Conservation (phyloP, 352 stramenopile genomes). For the Discostella stelligera region DNA sequence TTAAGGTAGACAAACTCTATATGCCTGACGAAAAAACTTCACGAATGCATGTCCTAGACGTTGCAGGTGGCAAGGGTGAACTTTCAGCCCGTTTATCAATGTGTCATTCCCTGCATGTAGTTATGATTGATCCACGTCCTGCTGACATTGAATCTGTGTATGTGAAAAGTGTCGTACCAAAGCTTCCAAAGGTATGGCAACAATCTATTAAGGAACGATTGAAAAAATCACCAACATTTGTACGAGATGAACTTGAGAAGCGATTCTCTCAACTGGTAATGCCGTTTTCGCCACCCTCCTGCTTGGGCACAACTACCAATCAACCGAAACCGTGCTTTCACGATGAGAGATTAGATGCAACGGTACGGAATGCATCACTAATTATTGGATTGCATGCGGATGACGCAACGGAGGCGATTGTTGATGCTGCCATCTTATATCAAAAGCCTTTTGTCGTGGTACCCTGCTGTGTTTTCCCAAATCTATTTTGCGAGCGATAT, state of each 20-base stretch:
- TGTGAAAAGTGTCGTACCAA: conserved; percentile 62
- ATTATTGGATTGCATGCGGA: conserved; percentile 93
- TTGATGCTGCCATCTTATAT: conserved; percentile 88
- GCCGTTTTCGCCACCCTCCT: conserved; percentile 39
- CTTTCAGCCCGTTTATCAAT: conserved; percentile 66
- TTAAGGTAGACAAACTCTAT: not conserved
- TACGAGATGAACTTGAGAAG: conserved; percentile 53
- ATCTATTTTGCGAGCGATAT: conserved; percentile 60
- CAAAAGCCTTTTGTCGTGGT: conserved; percentile 93
- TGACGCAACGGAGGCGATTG: conserved; percentile 92
- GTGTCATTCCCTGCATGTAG: conserved; percentile 63
- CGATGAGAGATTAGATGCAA: conserved; percentile 71
- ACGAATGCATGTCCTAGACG: conserved; percentile 61
- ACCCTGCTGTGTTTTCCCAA: conserved; percentile 90
- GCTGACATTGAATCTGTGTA: conserved; percentile 66
- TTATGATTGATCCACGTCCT: conserved; percentile 78
- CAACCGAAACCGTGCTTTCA: conserved; percentile 5
- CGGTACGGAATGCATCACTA: conserved; percentile 84
- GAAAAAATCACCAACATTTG: conserved; percentile 53
- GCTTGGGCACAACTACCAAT: not conserved
- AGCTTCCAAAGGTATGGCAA: conserved; percentile 80
- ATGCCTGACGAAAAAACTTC: not conserved
- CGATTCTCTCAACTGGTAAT: conserved; percentile 59
- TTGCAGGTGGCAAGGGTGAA: conserved; percentile 81
- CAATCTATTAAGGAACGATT: conserved; percentile 52